Conservation (phyloP, 768 basidiomycete species). For the Infundibulicybe gibba region DNA sequence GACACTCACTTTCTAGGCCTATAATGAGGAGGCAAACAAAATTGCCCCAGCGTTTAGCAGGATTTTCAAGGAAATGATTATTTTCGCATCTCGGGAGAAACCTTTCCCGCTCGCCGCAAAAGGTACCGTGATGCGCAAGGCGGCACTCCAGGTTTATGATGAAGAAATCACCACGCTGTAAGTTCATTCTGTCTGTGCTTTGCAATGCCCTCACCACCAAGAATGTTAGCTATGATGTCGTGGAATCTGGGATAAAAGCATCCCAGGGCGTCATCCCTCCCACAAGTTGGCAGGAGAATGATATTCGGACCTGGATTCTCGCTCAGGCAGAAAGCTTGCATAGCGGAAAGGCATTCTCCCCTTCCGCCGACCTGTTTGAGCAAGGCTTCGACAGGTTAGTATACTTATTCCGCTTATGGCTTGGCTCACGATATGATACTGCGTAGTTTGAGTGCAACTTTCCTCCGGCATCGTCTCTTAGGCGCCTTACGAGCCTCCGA, state of each 20-base stretch:
- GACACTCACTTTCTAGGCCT: constrained; percentile 25
- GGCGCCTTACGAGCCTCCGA: constrained; percentile 2
- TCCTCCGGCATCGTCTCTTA: background rate
- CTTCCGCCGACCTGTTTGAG: constrained; percentile 19
- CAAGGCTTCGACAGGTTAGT: constrained; percentile 23
- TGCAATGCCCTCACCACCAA: background rate
- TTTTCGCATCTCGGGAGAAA: constrained; percentile 34
- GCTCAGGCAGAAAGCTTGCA: constrained; percentile 21
- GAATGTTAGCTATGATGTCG: constrained; percentile 5
- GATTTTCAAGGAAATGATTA: constrained; percentile 51
- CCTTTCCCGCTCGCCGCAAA: constrained; percentile 43
- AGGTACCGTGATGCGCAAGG: constrained; percentile 43
- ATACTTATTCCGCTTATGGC: too few species aligned
- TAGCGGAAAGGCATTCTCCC: constrained; percentile 12
- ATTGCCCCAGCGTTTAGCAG: constrained; percentile 34
- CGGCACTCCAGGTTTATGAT: constrained; percentile 36
- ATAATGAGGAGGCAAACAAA: constrained; percentile 39
- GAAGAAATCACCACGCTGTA: constrained; percentile 45
- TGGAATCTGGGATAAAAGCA: background rate
- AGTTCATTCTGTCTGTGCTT: constrained; percentile 1
- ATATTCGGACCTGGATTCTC: constrained; percentile 16
- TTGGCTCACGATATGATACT: too few species aligned
- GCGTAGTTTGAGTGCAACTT: background rate
- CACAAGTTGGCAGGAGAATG: constrained; percentile 8
- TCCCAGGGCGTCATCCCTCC: constrained; percentile 7